Base-by-base conservation (phyloP, 495 filamentous ascomycete genomes). In the Daldinia bambusicola region DNA sequence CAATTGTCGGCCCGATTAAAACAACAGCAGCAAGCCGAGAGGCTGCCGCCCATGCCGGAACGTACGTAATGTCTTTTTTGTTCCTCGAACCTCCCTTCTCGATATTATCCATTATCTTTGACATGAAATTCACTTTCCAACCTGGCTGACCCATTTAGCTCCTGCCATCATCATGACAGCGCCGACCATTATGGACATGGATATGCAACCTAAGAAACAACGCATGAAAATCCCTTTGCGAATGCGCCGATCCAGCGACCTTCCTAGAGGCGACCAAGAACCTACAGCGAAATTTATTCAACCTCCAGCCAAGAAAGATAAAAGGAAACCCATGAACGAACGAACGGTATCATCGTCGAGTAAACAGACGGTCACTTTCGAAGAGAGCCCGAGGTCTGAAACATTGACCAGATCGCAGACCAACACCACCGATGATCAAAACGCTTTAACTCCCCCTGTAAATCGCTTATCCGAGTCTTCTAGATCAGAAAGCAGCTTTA, bases 161-260 rank as follows among this genome's bases (percentile, higher is more conserved):
- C 95, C 95, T 18, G 89, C 90, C 53, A 99, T 99, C 76, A 95
- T 98, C 75, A 97, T 90, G 22, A 99, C 95, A 12, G 91, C 94
- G 30, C 95, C 95, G 6, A 95, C 94, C 1, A 85, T 90, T 1
- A 85, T 90, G 64, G 87, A 95, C 52, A 80, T 83, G 13, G 69
- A 74, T 20, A 74, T 51, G 13, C 73, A 81, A 10, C 77, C 79
- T 9, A 90, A 88, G 77, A 87, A 86, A 70, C 82, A 85, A 43
- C 80, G 83, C 37, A 76, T 88, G 59, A 83, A 80, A 61, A 76
- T 88, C 38, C 79, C 82, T 20, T 72, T 77, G 12, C 80, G 81
- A 45, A 63, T 84, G 69, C 80, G 83, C 63, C 76, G 77, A 51
- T 81, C 83, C 36, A 79, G 76, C 66, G 78, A 87, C 63, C 67